Base-by-base conservation (phyloP, 192 early-diverging fungal genomes). In the Gryganskiella cystojenkinii region DNA sequence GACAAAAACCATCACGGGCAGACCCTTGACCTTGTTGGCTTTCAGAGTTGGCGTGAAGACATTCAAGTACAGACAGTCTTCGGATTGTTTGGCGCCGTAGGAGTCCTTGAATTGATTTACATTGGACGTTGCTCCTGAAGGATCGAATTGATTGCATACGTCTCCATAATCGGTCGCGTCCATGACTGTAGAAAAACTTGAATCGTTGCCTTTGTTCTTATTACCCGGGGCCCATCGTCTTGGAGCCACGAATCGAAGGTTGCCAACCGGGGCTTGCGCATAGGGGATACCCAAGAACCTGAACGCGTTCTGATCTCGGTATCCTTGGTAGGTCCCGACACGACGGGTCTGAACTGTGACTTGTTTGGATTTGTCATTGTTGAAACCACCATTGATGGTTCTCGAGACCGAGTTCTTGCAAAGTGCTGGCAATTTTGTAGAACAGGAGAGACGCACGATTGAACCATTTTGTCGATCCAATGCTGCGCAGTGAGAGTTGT, bases 11-110 rank as follows among this genome's bases (percentile, higher is more conserved):
- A 71, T 80, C 22, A 67, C 67, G 5, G 70, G 60, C 22, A 70
- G 27, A n/a, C 71, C 79, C 15, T 51, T 54, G 19, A n/a, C 22
- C 2, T 20, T 4, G 2, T 56, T 31, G 0, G 25, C 17, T 44
- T 74, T 74, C 27, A 80, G n/a, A 3, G 37, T 44, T 3, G 67
- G 61, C 24, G 79, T 80, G 24, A 53, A 74, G 5, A 80, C 79
- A 20, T 80, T 80, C 42, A 80, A 50, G 17, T 67, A 73, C 19
- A 80, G 47, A 31, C 79, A 74, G 27, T 80, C 79, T 52, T 80
- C 79, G 1, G 62, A 65, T 19, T 58, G 13, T 6, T 35, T 7
- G 6, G 63, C 57, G 2, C 62, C 71, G 2, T 51, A 0, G 11
- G 6, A 10, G 11, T 33, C 24, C 4, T 13, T 7, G 17, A 25